phyloP scores from a whole-genome alignment of 2,329 filamentous ascomycete species.

The Paraphoma chrysanthemicola region DNA sequence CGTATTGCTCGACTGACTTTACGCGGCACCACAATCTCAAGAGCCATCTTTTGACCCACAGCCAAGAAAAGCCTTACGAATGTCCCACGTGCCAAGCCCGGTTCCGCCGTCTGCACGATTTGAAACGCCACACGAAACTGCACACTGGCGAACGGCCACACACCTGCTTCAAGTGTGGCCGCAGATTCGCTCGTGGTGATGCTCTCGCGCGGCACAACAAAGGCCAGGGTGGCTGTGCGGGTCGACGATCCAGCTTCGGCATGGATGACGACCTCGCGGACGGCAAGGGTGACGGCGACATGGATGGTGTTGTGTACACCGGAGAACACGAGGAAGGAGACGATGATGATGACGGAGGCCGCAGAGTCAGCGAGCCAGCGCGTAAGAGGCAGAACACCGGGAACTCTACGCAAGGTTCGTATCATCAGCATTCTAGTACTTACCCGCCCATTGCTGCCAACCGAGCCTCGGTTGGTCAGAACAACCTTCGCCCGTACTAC shows the following conservation, averaged over 20 bases:
- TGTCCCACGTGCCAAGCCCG: constrained; percentile 93
- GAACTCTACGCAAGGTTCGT: constrained; percentile 62
- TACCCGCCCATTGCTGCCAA: constrained; percentile 71
- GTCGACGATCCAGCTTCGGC: constrained; percentile 84
- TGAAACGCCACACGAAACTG: constrained; percentile 95
- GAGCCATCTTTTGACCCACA: constrained; percentile 95
- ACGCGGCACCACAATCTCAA: constrained; percentile 97
- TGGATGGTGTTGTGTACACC: constrained; percentile 68
- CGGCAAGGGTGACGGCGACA: constrained; percentile 61
- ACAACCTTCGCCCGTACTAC: constrained; percentile 44
- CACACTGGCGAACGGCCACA: constrained; percentile 97
- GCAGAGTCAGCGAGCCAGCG: constrained; percentile 74
- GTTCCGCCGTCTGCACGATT: constrained; percentile 89
- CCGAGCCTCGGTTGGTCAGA: constrained; percentile 33
- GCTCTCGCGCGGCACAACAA: constrained; percentile 94
- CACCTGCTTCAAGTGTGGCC: constrained; percentile 91
- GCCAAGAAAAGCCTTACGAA: constrained; percentile 96
- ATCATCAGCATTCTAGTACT: constrained; percentile 74
- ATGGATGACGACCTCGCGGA: constrained; percentile 72
- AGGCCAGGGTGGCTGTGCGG: constrained; percentile 92
- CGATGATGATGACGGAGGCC: constrained; percentile 53
- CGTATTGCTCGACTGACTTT: constrained; percentile 95
- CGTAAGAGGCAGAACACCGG: constrained; percentile 71
- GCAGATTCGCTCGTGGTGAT: constrained; percentile 94
- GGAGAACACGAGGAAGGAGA: constrained; percentile 66